Evolutionary conservation across 192 early-diverging fungal species (phyloP), one percentile per base, ranked within the genome.

Genomic region (Funneliformis mosseae): DNA sequence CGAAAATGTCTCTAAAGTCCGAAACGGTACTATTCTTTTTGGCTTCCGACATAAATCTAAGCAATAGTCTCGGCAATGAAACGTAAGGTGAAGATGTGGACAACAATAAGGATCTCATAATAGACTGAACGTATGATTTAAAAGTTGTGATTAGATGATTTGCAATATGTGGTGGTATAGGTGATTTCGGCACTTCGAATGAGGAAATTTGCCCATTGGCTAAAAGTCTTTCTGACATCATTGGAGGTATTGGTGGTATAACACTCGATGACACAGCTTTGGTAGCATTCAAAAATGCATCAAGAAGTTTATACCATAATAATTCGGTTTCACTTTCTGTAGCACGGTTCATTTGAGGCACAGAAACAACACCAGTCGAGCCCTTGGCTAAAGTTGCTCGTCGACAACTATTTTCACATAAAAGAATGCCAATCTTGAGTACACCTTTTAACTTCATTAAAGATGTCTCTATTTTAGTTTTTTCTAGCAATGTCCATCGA

Each of bases 41-140:
- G 38, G 84, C 50, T 78, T 91, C 87, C 11, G 90, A 88, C 69
- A 91, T 87, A 27, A 91, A 85, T 9, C 90, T 87, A 27, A 88
- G 77, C 50, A 91, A 64, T 10, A 91, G 77, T 10, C 87, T 83
- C 18, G 90, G 90, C 39, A 91, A 70, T 14, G 90, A 91, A 8
- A 91, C 88, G 43, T 89, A 89, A 0, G 88, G 88, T 14, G 85
- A 85, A 8, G 90, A 89, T 12, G 90, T 91, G 10, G 88, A 89
- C 11, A 89, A 83, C 33, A 91, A 74, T 5, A 91, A 75, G 4
- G 90, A 89, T 0, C 88, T 86, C 45, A 91, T 68, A 62, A 91
- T 91, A 23, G 88, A 88, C 43, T 91, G 90, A 5, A 91, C 88
- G 76, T 83, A 89, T 0, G 88, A 84, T 81, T 91, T 91, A 50